Percentiles rank a stretch among this genome's conserved stretches.
Evolutionary conservation across 257 asterid genomes (phyloP).

Genomic region (Asclepias syriaca): DNA sequence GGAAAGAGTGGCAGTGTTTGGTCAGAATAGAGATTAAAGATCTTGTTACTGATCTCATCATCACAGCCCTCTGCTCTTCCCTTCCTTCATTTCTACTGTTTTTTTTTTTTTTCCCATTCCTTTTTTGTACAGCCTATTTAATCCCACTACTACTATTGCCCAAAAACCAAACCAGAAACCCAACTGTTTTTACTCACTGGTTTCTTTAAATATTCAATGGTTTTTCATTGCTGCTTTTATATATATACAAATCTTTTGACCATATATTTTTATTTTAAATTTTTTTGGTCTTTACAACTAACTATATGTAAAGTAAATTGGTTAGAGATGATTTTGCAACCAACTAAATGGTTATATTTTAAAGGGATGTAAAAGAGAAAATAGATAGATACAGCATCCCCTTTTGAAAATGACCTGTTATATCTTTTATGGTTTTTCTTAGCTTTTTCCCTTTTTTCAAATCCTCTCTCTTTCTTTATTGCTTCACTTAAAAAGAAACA

Average conservation of each 20-base stretch:
- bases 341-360: not conserved
- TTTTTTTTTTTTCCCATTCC: not conserved
- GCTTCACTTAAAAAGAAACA: slow-evolving; percentile 67
- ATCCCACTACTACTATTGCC: not conserved
- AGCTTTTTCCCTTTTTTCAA: not conserved
- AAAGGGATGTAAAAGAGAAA: not conserved
- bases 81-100: too few species aligned
- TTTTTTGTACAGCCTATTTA: slow-evolving; percentile 39
- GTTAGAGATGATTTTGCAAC: not conserved
- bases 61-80: slow-evolving; percentile 23
- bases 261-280: too few species aligned
- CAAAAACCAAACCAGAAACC: slow-evolving; percentile 22
- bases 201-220: slow-evolving; percentile 8
- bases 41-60: slow-evolving; percentile 48
- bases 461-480: slow-evolving; percentile 32
- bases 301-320: slow-evolving; percentile 8
- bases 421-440: slow-evolving; percentile 41
- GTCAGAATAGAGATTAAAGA: slow-evolving; percentile 76
- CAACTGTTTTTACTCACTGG: not conserved
- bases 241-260: too few species aligned
- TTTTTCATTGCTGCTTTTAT: not conserved
- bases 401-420: slow-evolving; percentile 50
- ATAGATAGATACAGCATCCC: slow-evolving; percentile 32
- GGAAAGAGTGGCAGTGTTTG: slow-evolving; percentile 68
- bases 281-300: too few species aligned